Conservation (phyloP, 768 basidiomycete genomes). For the Agaricus blazei region DNA sequence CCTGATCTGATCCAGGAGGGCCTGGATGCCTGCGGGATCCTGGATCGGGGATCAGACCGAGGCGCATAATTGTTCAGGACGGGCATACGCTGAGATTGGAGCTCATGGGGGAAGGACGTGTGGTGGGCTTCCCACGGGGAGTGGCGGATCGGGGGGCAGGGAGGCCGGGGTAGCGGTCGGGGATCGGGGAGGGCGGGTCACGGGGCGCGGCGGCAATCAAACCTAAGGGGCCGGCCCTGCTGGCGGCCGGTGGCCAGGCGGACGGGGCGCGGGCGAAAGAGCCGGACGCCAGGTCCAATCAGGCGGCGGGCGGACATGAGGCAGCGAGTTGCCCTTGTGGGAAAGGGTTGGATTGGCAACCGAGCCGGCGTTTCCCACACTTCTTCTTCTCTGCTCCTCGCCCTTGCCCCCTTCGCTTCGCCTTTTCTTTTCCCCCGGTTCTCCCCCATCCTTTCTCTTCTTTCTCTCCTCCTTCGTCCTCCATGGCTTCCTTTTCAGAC, state of each 20-base stretch:
- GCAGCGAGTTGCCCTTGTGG: constrained; percentile 30
- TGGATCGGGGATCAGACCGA: constrained; percentile 20
- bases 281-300: constrained; percentile 21
- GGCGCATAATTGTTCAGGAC: not conserved
- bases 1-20: constrained; percentile 65
- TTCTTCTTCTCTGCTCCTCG: constrained; percentile 22
- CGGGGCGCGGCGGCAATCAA: too few species aligned
- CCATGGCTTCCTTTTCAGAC: constrained; percentile 35
- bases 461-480: constrained; percentile 33
- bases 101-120: constrained; percentile 20
- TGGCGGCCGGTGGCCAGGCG: too few species aligned
- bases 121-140: not conserved
- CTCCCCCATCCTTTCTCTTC: constrained; percentile 28
- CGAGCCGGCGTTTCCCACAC: constrained; percentile 30
- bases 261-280: too few species aligned
- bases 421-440: constrained; percentile 22
- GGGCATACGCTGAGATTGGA: constrained; percentile 53
- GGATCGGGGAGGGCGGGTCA: too few species aligned
- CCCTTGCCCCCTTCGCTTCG: constrained; percentile 19
- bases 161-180: too few species aligned
- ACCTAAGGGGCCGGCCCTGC: too few species aligned
- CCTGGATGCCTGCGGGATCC: constrained; percentile 64
- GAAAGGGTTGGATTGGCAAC: constrained; percentile 22
- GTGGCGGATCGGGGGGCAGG: too few species aligned
- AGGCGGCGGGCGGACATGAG: constrained; percentile 28